phyloP scores from a whole-genome alignment of 2,329 filamentous ascomycete species.

The Sporothrix dimorphospora region DNA sequence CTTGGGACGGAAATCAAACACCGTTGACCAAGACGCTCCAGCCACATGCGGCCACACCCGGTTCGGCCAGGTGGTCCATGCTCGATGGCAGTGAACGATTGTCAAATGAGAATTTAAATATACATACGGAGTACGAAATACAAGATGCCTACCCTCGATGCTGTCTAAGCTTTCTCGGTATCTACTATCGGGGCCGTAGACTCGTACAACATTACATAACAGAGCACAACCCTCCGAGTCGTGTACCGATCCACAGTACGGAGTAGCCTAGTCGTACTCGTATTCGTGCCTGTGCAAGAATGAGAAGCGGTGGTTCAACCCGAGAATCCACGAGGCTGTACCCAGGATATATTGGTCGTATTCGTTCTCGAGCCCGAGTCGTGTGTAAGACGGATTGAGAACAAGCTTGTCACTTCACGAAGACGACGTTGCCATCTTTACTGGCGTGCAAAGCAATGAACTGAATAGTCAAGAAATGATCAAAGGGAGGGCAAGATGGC shows the following conservation, averaged over 20 bases:
- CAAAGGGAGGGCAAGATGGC: not conserved
- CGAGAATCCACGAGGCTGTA: not conserved
- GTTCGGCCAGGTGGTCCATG: not conserved
- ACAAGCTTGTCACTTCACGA: not conserved
- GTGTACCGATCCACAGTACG: not conserved
- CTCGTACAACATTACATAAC: not conserved
- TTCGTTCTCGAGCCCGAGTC: not conserved
- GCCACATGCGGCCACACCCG: not conserved
- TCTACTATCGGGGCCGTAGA: not conserved
- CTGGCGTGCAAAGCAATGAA: no score
- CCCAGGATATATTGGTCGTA: not conserved
- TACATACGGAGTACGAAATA: not conserved
- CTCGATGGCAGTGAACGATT: not conserved
- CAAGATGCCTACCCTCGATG: no score
- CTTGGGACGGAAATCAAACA: not conserved
- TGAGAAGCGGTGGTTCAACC: not conserved
- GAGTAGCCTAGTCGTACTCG: not conserved
- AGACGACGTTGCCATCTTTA: no score
- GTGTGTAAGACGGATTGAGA: not conserved
- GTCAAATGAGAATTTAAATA: not conserved
- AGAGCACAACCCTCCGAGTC: not conserved
- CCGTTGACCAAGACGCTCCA: not conserved
- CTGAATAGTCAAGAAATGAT: not conserved
- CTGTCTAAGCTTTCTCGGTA: not conserved
- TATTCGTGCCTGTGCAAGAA: not conserved